Percentiles rank a stretch among this genome's conserved stretches.
Conservation (phyloP, 2,329 filamentous ascomycete species). For the Colletotrichum limetticola region DNA sequence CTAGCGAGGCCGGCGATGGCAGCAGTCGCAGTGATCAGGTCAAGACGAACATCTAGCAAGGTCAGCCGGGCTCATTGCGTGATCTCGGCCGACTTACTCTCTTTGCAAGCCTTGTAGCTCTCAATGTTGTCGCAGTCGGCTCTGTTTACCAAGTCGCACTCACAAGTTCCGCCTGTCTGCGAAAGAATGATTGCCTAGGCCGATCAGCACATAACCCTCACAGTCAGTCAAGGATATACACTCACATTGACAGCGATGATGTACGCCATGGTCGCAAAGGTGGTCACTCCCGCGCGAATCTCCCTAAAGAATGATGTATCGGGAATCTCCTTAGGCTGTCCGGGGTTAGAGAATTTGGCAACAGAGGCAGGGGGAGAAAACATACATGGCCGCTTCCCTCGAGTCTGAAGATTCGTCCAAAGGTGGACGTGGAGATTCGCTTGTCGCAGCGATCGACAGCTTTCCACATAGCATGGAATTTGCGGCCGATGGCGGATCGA, state of each 20-base stretch:
- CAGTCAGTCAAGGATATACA: neutral
- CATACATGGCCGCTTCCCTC: slow-evolving; percentile 76
- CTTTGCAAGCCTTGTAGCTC: slow-evolving; percentile 58
- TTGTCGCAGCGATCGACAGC: slow-evolving; percentile 48
- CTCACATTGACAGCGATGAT: slow-evolving; percentile 80
- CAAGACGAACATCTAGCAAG: slow-evolving; percentile 70
- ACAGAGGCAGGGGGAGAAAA: slow-evolving; percentile 18
- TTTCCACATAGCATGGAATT: slow-evolving; percentile 47
- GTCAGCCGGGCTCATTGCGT: slow-evolving; percentile 7
- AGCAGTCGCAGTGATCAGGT: slow-evolving; percentile 86
- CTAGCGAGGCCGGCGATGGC: slow-evolving; percentile 80
- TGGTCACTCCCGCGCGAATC: slow-evolving; percentile 82
- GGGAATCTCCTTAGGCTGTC: slow-evolving; percentile 73
- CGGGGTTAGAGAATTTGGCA: neutral
- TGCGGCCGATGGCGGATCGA: slow-evolving; percentile 34
- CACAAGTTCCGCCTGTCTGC: slow-evolving; percentile 81
- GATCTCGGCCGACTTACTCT: slow-evolving; percentile 47
- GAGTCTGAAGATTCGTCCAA: slow-evolving; percentile 73
- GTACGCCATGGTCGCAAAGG: slow-evolving; percentile 85
- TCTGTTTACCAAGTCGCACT: slow-evolving; percentile 62
- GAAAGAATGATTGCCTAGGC: slow-evolving; percentile 76
- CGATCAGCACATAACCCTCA: neutral
- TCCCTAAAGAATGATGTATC: slow-evolving; percentile 80
- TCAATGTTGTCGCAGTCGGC: slow-evolving; percentile 60
- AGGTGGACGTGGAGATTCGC: slow-evolving; percentile 52